Conservation (phyloP, 179 eudicot genomes). For the Silene coronaria region DNA sequence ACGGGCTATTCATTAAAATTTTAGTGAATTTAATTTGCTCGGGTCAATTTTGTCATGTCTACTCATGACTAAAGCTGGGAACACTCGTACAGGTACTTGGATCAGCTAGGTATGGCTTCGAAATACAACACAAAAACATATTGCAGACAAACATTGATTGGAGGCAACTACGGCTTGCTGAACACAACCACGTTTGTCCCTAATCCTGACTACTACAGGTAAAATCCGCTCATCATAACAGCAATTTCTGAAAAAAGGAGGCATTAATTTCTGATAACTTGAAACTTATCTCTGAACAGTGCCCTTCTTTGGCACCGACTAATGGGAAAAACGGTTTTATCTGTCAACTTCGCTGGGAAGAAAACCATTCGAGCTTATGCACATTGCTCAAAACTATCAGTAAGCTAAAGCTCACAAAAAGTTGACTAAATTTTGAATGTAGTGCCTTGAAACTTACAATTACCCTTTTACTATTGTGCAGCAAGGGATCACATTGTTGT, state of each 20-base stretch:
- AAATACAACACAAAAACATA: conserved; percentile 65
- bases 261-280: conserved; percentile 12
- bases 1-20: too few species aligned
- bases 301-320: conserved; percentile 82
- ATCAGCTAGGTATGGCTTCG: conserved; percentile 87
- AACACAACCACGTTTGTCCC: conserved; percentile 74
- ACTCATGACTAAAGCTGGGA: not conserved
- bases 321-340: conserved; percentile 68
- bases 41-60: not conserved
- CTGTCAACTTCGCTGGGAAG: conserved; percentile 52
- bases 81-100: conserved; percentile 59
- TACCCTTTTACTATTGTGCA: conserved; percentile 26
- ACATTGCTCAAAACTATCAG: conserved; percentile 73
- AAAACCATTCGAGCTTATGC: conserved; percentile 60
- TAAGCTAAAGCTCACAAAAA: conserved; percentile 23
- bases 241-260: not conserved
- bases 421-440: not conserved
- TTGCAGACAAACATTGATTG: conserved; percentile 79
- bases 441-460: not conserved
- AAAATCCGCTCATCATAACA: not conserved
- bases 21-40: too few species aligned
- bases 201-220: conserved; percentile 98
- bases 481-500: conserved; percentile 57
- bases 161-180: conserved; percentile 90
- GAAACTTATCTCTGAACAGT: conserved; percentile 34